A percentile compares a stretch with the other conserved stretches of the same genome.
Evolutionary conservation across 2,329 filamentous ascomycete genomes (phyloP).

Genomic region (Exophiala bonariae): DNA sequence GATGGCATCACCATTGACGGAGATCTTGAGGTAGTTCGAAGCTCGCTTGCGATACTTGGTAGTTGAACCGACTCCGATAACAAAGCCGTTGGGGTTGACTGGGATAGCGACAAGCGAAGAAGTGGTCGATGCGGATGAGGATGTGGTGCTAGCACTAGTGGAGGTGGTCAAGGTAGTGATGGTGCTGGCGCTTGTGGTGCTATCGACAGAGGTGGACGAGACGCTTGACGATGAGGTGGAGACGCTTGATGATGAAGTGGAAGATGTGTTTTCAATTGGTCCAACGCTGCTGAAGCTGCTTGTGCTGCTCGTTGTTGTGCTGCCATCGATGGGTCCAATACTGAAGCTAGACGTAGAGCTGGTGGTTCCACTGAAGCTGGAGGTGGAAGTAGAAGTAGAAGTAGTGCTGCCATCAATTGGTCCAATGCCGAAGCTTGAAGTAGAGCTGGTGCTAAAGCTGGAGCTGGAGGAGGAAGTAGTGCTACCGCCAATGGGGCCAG

Average conservation of each 20-base stretch:
- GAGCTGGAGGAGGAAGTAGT: not conserved
- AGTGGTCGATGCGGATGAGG: not conserved
- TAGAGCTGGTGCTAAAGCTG: conserved; percentile 2
- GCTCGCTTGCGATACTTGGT: conserved; percentile 19
- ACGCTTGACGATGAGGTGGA: not conserved
- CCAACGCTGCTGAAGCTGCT: not conserved
- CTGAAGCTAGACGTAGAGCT: not conserved
- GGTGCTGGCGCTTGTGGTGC: not conserved
- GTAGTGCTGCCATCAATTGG: not conserved
- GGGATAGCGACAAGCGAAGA: not conserved
- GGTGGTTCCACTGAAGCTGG: not conserved
- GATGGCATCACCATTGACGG: conserved; percentile 8
- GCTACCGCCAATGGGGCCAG: not conserved
- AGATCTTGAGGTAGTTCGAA: conserved; percentile 18
- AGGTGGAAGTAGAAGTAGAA: not conserved
- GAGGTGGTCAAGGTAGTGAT: not conserved
- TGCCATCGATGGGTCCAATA: too few relatives aligned
- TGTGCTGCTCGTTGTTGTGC: not conserved
- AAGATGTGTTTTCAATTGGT: not conserved
- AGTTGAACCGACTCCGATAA: conserved; percentile 6
- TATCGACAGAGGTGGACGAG: not conserved
- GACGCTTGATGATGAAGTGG: not conserved
- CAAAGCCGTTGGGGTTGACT: conserved; percentile 4
- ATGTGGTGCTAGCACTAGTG: not conserved
- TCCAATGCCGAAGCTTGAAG: not conserved